Conservation (phyloP, 495 filamentous ascomycete genomes). For the Penicillium odoratum region DNA sequence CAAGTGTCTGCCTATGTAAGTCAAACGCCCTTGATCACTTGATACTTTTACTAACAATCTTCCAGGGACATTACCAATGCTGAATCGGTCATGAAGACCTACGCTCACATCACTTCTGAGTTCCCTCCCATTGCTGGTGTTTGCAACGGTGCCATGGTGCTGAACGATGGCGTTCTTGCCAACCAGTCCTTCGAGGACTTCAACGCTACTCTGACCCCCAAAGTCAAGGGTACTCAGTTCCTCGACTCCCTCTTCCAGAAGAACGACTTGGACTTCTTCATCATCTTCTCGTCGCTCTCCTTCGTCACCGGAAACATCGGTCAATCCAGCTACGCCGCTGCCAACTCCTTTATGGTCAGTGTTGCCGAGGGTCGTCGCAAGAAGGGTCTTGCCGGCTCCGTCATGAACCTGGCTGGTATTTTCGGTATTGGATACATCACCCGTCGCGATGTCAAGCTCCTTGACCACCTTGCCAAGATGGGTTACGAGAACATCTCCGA, state of each 20-base stretch:
- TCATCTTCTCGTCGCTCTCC: slow-evolving; percentile 31
- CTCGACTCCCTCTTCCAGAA: slow-evolving; percentile 24
- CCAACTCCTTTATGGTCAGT: slow-evolving; percentile 51
- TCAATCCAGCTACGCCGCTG: slow-evolving; percentile 54
- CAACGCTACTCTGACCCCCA: slow-evolving; percentile 15
- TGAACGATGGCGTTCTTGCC: slow-evolving; percentile 16
- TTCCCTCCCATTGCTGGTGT: slow-evolving; percentile 26
- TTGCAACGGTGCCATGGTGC: slow-evolving; percentile 21
- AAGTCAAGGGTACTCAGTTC: slow-evolving; percentile 20
- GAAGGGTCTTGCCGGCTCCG: slow-evolving; percentile 34
- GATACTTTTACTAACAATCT: neutral
- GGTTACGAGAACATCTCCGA: slow-evolving; percentile 2
- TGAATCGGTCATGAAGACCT: neutral
- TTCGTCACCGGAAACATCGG: slow-evolving; percentile 28
- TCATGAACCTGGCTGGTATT: slow-evolving; percentile 43
- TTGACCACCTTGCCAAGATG: neutral
- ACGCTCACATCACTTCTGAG: neutral
- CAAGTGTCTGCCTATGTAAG: neutral
- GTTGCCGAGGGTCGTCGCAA: slow-evolving; percentile 29
- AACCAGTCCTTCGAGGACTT: slow-evolving; percentile 14
- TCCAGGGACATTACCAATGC: slow-evolving; percentile 1
- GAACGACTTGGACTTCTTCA: slow-evolving; percentile 35
- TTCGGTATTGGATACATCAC: slow-evolving; percentile 49
- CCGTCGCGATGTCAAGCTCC: slow-evolving; percentile 1
- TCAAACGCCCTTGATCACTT: neutral